These are phyloP conservation scores for Neonectria ditissima DNA, from an alignment of 2,329 filamentous ascomycete genomes.

Conservation along the genomic window DNA sequence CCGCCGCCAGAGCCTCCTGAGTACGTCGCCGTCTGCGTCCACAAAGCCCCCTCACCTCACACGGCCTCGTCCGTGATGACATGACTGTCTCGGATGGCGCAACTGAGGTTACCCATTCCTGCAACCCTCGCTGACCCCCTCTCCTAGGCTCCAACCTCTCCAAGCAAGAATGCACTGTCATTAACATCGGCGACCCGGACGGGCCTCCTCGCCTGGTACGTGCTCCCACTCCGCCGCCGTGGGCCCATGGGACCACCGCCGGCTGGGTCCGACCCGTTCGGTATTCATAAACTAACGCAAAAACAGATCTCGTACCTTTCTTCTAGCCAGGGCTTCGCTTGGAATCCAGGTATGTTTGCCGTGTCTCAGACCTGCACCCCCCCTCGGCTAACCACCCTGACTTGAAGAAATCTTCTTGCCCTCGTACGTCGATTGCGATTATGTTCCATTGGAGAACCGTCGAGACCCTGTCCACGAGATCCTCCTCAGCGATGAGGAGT, in stretches of 20 bases:
- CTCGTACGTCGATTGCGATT: slow-evolving; percentile 80
- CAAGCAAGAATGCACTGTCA: slow-evolving; percentile 81
- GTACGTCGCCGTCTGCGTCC: slow-evolving; percentile 54
- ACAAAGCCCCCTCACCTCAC: slow-evolving; percentile 15
- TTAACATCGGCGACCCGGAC: slow-evolving; percentile 81
- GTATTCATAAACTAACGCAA: slow-evolving; percentile 7
- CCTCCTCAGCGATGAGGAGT: slow-evolving; percentile 80
- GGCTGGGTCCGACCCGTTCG: slow-evolving; percentile 2
- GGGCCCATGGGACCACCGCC: slow-evolving; percentile 7
- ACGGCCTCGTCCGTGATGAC: slow-evolving; percentile 26
- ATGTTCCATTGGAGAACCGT: slow-evolving; percentile 78
- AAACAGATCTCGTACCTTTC: slow-evolving; percentile 81
- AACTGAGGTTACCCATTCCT: slow-evolving; percentile 11
- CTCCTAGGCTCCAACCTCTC: slow-evolving; percentile 75
- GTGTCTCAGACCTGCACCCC: neutral
- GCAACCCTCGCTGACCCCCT: slow-evolving; percentile 44
- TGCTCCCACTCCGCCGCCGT: slow-evolving; percentile 20
- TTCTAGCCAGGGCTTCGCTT: slow-evolving; percentile 83
- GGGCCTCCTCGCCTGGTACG: slow-evolving; percentile 78
- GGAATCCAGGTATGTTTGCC: slow-evolving; percentile 75
- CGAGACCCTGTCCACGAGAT: slow-evolving; percentile 85
- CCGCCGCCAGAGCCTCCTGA: slow-evolving; percentile 72
- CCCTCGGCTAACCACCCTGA: slow-evolving; percentile 20
- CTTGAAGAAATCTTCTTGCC: slow-evolving; percentile 80
- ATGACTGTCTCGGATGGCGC: slow-evolving; percentile 27